Conservation (phyloP, 1,139 yeast species). For the Diutina neorugosa region DNA sequence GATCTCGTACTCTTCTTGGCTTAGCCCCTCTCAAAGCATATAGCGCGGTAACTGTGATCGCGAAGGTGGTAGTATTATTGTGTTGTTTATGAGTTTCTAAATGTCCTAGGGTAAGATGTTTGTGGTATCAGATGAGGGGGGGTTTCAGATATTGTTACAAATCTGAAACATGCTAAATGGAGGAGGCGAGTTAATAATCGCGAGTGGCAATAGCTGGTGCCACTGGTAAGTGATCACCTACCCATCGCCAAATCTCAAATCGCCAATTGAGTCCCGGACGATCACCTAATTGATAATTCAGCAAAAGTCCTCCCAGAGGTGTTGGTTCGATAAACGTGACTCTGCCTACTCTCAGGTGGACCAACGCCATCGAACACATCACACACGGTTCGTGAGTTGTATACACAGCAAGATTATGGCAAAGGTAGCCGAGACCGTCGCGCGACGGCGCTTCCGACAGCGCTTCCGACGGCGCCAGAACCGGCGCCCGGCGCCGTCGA, state of each 20-base stretch:
- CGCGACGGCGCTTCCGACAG: background rate
- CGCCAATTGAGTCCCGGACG: constrained; percentile 10
- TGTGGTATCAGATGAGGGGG: too few species aligned
- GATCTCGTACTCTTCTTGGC: too few species aligned
- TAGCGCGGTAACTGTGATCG: too few species aligned
- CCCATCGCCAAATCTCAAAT: constrained; percentile 12
- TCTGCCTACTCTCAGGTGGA: constrained; percentile 74
- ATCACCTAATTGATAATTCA: constrained; percentile 64
- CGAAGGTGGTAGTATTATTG: too few species aligned
- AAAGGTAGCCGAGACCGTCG: constrained; percentile 38
- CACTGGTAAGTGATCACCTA: constrained; percentile 5
- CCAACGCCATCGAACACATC: constrained; percentile 94
- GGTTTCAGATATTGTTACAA: too few species aligned
- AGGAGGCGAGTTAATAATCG: background rate
- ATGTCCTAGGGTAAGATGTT: too few species aligned
- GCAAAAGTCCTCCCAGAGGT: constrained; percentile 38
- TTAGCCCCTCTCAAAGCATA: too few species aligned
- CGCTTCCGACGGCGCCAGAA: background rate
- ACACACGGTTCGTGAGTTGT: constrained; percentile 94
- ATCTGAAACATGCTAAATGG: background rate
- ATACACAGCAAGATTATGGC: constrained; percentile 66
- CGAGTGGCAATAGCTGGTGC: background rate
- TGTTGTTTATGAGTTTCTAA: too few species aligned
- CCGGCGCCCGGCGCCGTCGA: background rate
- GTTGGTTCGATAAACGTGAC: constrained; percentile 44